Base-by-base conservation (phyloP, 2,329 filamentous ascomycete species). In the Verticillium zaregamsianum region DNA sequence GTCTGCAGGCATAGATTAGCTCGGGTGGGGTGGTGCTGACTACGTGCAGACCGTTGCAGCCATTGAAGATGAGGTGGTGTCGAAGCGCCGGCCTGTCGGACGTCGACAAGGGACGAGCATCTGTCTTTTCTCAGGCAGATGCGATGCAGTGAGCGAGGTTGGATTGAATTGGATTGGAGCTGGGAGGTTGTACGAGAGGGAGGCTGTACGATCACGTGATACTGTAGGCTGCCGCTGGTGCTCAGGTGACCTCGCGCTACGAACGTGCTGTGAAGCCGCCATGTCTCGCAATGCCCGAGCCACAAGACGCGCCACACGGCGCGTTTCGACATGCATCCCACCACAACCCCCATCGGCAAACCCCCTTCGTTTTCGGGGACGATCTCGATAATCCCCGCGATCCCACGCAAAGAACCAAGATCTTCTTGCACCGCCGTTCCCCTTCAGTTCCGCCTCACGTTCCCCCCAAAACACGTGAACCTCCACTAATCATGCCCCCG, bases 221-320 rank as follows among this genome's bases (percentile, higher is more conserved):
- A 5, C 14, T 11, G 23, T 14, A 55, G 28, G 49, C 49, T 14
- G 17, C 49, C 20, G 17, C 23, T 23, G 1, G 23, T 37, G 56
- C 33, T 59, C 57, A 45, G 14, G 57, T 59, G 58, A 59, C 40
- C 14, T 37, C 58, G 58, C 32, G 58, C 28, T 32, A 20, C 45
- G 5, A 14, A 59, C 58, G 58, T 59, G 58, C 23, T 20, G 15
- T 5, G 40, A 59, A n/a, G 6, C 15, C 55, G 55, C 32, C 5
- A 33, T 23, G 55, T 14, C 45, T 49, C 45, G 23, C n/a, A 1
- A 15, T 25, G n/a, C 45, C n/a, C 2, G 20, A 49, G 45, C 45
- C 45, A 25, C 45, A 23, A 9, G 45, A 49, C 45, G n/a, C 45
- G 45, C 45, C 45, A 49, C 45, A 49, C 20, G 11, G 20, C 45